phyloP scores from a whole-genome alignment of 495 filamentous ascomycete species.

The Astrothelium subdiscretum region DNA sequence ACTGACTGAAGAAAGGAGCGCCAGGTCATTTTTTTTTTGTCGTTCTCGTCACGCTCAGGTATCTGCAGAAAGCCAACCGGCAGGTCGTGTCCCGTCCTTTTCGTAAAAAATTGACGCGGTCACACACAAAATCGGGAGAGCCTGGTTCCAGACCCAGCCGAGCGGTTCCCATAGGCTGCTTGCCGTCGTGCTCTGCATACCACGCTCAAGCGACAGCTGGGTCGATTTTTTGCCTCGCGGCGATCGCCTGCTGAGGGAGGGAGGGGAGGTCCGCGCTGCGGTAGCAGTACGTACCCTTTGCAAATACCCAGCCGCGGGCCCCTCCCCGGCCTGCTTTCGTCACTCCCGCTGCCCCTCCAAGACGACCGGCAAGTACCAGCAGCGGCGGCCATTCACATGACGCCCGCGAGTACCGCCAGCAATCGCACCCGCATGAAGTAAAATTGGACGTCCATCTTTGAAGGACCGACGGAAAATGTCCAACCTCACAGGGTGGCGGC shows the following conservation, averaged over 20 bases:
- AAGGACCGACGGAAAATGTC: neutral
- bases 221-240: neutral
- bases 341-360: neutral
- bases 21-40: neutral
- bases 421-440: slow-evolving; percentile 8
- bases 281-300: neutral
- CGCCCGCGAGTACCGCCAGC: slow-evolving; percentile 1
- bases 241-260: neutral
- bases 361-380: slow-evolving; percentile 3
- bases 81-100: neutral
- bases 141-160: neutral
- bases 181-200: neutral
- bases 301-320: neutral
- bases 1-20: neutral
- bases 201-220: neutral
- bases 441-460: slow-evolving; percentile 5
- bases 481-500: neutral
- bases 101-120: neutral
- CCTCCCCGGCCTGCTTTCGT: neutral
- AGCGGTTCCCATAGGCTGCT: neutral
- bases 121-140: neutral
- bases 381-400: slow-evolving; percentile 8
- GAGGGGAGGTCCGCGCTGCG: no score
- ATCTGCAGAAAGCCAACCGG: neutral
- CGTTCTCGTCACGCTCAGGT: neutral